Evolutionary conservation across 176 grass and related monocot species (phyloP).

Genomic region (Oropetium thomaeum): DNA sequence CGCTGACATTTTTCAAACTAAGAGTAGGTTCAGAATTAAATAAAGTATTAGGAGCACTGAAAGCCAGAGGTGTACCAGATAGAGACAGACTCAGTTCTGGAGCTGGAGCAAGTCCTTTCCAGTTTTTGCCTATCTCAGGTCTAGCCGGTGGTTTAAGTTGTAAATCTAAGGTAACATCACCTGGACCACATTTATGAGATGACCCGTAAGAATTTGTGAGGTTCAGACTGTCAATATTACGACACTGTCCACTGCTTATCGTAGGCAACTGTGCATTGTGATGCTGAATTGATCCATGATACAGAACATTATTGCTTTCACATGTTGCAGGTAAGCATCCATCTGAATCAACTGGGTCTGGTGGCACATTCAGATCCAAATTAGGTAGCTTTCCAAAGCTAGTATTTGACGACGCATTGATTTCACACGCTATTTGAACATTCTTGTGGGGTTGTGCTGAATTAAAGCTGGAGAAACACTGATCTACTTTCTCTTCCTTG

Average conservation of each 20-base stretch:
- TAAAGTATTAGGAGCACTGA: constrained; percentile 7
- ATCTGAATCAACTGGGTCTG: constrained; percentile 24
- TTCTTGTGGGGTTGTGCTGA: constrained; percentile 2
- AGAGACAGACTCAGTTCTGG: constrained; percentile 52
- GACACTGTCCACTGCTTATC: neutral
- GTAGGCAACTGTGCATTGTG: constrained; percentile 25
- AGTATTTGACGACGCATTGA: constrained; percentile 14
- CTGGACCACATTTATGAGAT: constrained; percentile 20
- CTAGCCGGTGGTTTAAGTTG: constrained; percentile 59
- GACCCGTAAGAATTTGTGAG: constrained; percentile 5
- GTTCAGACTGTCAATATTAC: constrained; percentile 25
- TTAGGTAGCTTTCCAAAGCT: constrained; percentile 32
- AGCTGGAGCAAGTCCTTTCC: constrained; percentile 53
- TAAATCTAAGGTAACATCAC: constrained; percentile 61
- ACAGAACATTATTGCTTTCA: neutral
- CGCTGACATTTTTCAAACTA: constrained; percentile 17
- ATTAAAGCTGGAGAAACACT: constrained; percentile 12
- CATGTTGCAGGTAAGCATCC: constrained; percentile 31
- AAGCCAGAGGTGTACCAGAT: constrained; percentile 33
- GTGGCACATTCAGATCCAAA: constrained; percentile 50
- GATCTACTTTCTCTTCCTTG: constrained; percentile 40
- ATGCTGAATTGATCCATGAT: constrained; percentile 28
- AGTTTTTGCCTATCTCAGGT: constrained; percentile 50
- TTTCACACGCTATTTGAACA: constrained; percentile 13
- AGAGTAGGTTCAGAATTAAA: constrained; percentile 24